Evolutionary conservation across 371 early-diverging fungal genomes (phyloP).

Genomic region (Mortierella sp.): DNA sequence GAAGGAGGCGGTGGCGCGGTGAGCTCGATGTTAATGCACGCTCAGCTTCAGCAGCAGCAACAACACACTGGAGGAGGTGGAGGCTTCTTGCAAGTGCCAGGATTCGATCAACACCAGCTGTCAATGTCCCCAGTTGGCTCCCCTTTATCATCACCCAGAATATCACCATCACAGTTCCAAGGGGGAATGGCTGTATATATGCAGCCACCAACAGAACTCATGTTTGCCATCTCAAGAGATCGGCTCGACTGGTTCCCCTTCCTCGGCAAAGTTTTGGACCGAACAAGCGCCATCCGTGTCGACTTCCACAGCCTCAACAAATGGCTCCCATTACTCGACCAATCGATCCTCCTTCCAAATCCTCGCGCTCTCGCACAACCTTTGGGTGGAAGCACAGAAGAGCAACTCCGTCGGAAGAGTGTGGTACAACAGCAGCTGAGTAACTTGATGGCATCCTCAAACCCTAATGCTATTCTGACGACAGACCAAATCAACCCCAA

Average conservation of each 20-base stretch:
- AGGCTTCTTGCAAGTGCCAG: not conserved
- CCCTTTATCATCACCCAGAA: not conserved
- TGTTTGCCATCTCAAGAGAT: slow-evolving; percentile 17
- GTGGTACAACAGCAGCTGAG: not conserved
- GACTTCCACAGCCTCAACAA: slow-evolving; percentile 19
- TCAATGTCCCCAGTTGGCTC: not conserved
- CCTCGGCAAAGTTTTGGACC: slow-evolving; percentile 12
- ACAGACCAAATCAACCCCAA: not conserved
- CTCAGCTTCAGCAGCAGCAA: not conserved
- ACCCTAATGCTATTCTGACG: not conserved
- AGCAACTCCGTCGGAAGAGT: not conserved
- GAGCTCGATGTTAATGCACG: not conserved
- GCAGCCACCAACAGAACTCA: slow-evolving; percentile 15
- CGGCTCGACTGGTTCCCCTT: slow-evolving; percentile 18
- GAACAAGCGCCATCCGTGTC: slow-evolving; percentile 13
- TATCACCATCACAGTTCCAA: not conserved
- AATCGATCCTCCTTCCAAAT: not conserved
- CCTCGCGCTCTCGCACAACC: not conserved
- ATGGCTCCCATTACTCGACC: slow-evolving; percentile 11
- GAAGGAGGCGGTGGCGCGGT: not conserved
- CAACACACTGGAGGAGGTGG: not conserved
- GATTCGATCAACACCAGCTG: not conserved
- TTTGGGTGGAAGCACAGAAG: not conserved
- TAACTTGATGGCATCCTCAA: not conserved
- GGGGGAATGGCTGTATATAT: not conserved